phyloP scores from a whole-genome alignment of 805 yeast genomes.

The Candida takata region DNA sequence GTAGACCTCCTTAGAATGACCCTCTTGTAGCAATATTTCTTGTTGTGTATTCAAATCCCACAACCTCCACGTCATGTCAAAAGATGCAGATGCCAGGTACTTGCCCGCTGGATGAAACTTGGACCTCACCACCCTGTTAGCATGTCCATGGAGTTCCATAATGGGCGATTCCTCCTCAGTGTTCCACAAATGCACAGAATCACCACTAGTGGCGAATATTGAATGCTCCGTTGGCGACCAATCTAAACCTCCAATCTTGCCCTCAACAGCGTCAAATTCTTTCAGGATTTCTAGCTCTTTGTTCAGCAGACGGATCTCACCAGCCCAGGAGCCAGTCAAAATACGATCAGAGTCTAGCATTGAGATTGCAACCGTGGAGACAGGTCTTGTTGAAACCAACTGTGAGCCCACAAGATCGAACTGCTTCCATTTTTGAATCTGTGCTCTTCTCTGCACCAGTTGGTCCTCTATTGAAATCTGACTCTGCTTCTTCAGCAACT shows the following conservation, averaged over 20 bases:
- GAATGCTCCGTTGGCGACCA: constrained; percentile 40
- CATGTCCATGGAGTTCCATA: constrained; percentile 36
- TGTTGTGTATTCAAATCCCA: constrained; percentile 60
- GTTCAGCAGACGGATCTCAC: constrained; percentile 49
- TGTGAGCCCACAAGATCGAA: constrained; percentile 60
- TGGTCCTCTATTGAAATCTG: constrained; percentile 33
- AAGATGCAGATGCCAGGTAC: constrained; percentile 63
- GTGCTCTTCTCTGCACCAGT: constrained; percentile 40
- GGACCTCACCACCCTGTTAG: constrained; percentile 47
- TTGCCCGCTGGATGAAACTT: constrained; percentile 59
- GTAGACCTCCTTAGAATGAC: constrained; percentile 72
- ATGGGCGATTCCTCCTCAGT: constrained; percentile 6
- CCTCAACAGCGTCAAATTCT: constrained; percentile 31
- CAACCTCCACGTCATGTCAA: constrained; percentile 79
- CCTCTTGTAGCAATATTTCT: constrained; percentile 69
- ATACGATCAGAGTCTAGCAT: constrained; percentile 33
- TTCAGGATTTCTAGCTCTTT: constrained; percentile 25
- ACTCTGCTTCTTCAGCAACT: constrained; percentile 25
- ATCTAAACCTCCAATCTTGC: constrained; percentile 64
- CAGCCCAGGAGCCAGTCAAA: constrained; percentile 83
- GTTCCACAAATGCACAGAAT: constrained; percentile 10
- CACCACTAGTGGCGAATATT: constrained; percentile 21
- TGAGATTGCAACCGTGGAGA: constrained; percentile 46
- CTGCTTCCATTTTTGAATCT: constrained; percentile 28
- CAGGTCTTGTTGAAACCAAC: constrained; percentile 59